Evolutionary conservation across 2,329 filamentous ascomycete species (phyloP).

Genomic region (Talaromyces sp.): DNA sequence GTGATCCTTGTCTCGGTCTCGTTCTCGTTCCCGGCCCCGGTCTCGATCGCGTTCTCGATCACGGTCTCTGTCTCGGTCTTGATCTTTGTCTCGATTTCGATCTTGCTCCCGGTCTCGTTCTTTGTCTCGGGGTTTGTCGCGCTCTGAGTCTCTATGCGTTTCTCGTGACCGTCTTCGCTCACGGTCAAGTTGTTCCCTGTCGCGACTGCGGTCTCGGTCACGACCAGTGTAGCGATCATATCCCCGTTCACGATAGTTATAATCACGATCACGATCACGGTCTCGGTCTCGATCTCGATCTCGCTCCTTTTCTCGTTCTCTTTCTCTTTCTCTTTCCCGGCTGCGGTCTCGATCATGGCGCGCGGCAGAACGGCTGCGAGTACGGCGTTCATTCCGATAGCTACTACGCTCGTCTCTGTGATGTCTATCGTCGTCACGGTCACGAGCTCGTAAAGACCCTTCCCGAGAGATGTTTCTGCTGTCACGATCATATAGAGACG

Average conservation of each 20-base stretch:
- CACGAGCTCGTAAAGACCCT: slow-evolving; percentile 15
- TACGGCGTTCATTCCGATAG: slow-evolving; percentile 1
- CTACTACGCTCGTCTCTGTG: slow-evolving; percentile 5
- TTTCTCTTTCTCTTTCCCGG: slow-evolving; percentile 24
- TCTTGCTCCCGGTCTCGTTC: slow-evolving; percentile 11
- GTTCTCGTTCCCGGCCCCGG: slow-evolving; percentile 9
- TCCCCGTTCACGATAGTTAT: slow-evolving; percentile 26
- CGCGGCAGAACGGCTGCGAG: slow-evolving; percentile 24
- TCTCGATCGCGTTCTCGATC: slow-evolving; percentile 16
- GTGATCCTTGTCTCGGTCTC: neutral
- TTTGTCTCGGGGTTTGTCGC: slow-evolving; percentile 12
- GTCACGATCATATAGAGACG: slow-evolving; percentile 17
- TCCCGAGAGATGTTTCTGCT: slow-evolving; percentile 15
- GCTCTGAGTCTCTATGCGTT: slow-evolving; percentile 13
- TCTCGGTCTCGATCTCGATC: slow-evolving; percentile 28
- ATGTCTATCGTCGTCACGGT: slow-evolving; percentile 12
- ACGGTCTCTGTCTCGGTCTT: neutral
- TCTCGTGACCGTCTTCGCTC: slow-evolving; percentile 13
- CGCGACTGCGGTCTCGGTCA: slow-evolving; percentile 20
- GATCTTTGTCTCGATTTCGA: slow-evolving; percentile 12
- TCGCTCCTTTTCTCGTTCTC: slow-evolving; percentile 22
- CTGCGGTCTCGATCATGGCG: slow-evolving; percentile 24
- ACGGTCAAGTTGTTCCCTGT: slow-evolving; percentile 4
- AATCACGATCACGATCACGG: slow-evolving; percentile 20
- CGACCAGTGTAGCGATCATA: slow-evolving; percentile 23